phyloP scores from a whole-genome alignment of 805 yeast genomes.

The Blastobotrys parvus region DNA sequence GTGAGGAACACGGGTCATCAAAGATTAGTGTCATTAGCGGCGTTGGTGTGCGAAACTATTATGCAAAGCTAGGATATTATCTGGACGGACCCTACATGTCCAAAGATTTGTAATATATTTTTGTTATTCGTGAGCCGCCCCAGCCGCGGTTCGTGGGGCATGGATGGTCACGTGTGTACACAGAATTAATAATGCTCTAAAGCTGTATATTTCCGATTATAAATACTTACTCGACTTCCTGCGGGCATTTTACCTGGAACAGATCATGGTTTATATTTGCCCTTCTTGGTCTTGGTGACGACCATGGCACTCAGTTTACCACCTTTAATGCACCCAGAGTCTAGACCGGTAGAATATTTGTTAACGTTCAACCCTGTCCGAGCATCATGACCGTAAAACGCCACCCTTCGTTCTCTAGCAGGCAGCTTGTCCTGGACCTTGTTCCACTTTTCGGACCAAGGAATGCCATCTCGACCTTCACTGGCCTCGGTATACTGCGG shows the following conservation, averaged over 20 bases:
- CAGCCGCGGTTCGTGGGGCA: not conserved
- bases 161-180: not conserved
- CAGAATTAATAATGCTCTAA: not conserved
- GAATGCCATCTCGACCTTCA: constrained; percentile 35
- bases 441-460: constrained; percentile 57
- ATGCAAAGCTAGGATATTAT: constrained; percentile 82
- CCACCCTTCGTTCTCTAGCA: constrained; percentile 30
- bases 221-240: not conserved
- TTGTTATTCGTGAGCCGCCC: not conserved
- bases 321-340: constrained; percentile 75
- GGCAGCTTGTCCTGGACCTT: constrained; percentile 31
- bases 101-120: constrained; percentile 33
- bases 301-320: constrained; percentile 57
- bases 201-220: not conserved
- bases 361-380: constrained; percentile 58
- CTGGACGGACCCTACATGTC: constrained; percentile 98
- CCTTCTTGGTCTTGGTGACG: constrained; percentile 25
- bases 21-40: constrained; percentile 94
- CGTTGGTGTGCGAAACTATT: constrained; percentile 95
- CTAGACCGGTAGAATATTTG: constrained; percentile 70
- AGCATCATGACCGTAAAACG: constrained; percentile 88
- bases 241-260: constrained; percentile 22
- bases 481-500: constrained; percentile 55
- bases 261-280: constrained; percentile 23
- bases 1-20: constrained; percentile 86